phyloP scores from a whole-genome alignment of 768 basidiomycete genomes.

The Agrocybe praecox region DNA sequence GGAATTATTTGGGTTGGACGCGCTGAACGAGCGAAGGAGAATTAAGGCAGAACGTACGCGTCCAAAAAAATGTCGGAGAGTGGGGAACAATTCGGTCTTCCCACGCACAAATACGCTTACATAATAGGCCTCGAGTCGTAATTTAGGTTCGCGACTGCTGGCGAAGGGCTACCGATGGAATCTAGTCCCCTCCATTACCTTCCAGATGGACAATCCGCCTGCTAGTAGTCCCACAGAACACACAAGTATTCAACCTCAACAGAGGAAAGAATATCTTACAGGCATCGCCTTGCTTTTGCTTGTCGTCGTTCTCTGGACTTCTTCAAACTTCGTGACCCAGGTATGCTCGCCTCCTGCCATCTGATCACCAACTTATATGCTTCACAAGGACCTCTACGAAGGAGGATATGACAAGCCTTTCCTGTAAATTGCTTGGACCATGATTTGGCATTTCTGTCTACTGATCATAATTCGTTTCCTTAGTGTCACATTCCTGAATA shows the following conservation, averaged over 20 bases:
- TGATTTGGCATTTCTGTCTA: conserved; percentile 56
- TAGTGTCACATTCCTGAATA: conserved; percentile 77
- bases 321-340: conserved; percentile 87
- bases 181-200: not conserved
- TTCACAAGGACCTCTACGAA: conserved; percentile 46
- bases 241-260: not conserved
- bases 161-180: not conserved
- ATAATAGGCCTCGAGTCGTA: not conserved
- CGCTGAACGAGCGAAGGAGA: too few species aligned
- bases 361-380: not conserved
- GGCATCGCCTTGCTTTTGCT: conserved; percentile 72
- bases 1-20: conserved; percentile 3
- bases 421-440: conserved; percentile 41
- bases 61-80: not conserved
- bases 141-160: not conserved
- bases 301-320: conserved; percentile 89
- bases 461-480: conserved; percentile 12
- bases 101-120: not conserved
- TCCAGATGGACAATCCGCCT: conserved; percentile 12
- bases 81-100: too few species aligned
- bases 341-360: conserved; percentile 32
- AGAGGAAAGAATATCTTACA: conserved; percentile 39
- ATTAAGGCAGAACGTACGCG: not conserved
- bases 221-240: not conserved
- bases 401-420: conserved; percentile 89